Conservation (phyloP, 352 stramenopile species). For the Pythium dissotocum region DNA sequence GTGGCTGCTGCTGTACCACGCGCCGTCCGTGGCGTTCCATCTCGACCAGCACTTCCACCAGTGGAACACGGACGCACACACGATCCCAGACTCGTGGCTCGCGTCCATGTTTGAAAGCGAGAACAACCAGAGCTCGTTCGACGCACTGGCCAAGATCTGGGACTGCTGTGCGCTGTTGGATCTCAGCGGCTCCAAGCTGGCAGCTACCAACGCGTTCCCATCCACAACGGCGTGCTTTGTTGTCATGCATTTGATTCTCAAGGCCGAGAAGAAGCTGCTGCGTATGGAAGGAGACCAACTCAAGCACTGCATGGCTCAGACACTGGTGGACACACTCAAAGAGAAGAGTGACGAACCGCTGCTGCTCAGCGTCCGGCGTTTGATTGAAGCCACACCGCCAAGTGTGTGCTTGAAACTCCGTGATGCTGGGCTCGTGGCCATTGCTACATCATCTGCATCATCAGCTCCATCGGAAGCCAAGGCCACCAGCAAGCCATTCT, state of each 20-base stretch:
- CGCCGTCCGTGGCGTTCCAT: constrained; percentile 64
- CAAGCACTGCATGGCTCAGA: constrained; percentile 64
- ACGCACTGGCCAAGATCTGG: constrained; percentile 67
- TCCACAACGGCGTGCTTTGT: constrained; percentile 54
- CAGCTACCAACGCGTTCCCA: constrained; percentile 25
- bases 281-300: constrained; percentile 75
- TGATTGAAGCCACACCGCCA: constrained; percentile 67
- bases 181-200: background rate
- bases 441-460: background rate
- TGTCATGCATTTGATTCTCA: constrained; percentile 43
- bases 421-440: constrained; percentile 31
- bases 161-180: constrained; percentile 65
- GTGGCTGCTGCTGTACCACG: constrained; percentile 75
- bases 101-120: constrained; percentile 74
- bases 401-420: constrained; percentile 59
- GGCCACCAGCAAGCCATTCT: constrained; percentile 37
- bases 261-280: constrained; percentile 60
- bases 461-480: background rate
- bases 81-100: constrained; percentile 72
- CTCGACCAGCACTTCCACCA: constrained; percentile 74
- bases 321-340: constrained; percentile 51
- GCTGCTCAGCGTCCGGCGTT: constrained; percentile 38
- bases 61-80: constrained; percentile 46
- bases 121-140: constrained; percentile 40
- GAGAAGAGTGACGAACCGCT: constrained; percentile 37